Percentiles rank a stretch among this genome's conserved stretches.
Evolutionary conservation across 1,139 yeast genomes (phyloP).

Genomic region (Lodderomyces metapsilosis): DNA sequence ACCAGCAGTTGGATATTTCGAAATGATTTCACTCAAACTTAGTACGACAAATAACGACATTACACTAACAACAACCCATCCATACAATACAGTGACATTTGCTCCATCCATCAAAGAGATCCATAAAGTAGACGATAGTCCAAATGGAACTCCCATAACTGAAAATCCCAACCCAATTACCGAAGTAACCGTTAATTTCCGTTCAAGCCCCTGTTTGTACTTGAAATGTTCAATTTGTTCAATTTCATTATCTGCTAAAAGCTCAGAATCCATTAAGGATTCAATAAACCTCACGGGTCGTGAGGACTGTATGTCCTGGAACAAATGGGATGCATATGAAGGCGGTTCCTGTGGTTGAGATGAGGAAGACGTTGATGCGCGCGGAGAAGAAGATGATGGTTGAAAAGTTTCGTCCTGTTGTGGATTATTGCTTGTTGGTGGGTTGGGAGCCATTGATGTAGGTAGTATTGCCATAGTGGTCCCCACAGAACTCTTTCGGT

Average conservation of each 20-base stretch:
- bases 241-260: constrained; percentile 40
- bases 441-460: not conserved
- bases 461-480: not conserved
- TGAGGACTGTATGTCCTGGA: constrained; percentile 15
- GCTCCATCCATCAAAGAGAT: constrained; percentile 73
- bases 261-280: constrained; percentile 19
- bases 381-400: not conserved
- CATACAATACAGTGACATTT: constrained; percentile 67
- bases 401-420: not conserved
- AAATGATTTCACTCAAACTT: constrained; percentile 68
- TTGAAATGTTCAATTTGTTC: constrained; percentile 68
- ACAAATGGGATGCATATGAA: constrained; percentile 20
- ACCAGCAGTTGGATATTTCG: constrained; percentile 74
- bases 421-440: not conserved
- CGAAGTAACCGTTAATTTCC: constrained; percentile 64
- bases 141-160: constrained; percentile 77
- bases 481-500: not conserved
- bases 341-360: constrained; percentile 12
- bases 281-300: constrained; percentile 24
- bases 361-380: not conserved
- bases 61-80: constrained; percentile 64
- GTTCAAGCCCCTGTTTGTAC: constrained; percentile 65
- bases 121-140: constrained; percentile 68
- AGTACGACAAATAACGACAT: constrained; percentile 62
- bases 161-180: constrained; percentile 75